phyloP scores from a whole-genome alignment of 2,329 filamentous ascomycete genomes.

The Colletotrichum chrysophilum region DNA sequence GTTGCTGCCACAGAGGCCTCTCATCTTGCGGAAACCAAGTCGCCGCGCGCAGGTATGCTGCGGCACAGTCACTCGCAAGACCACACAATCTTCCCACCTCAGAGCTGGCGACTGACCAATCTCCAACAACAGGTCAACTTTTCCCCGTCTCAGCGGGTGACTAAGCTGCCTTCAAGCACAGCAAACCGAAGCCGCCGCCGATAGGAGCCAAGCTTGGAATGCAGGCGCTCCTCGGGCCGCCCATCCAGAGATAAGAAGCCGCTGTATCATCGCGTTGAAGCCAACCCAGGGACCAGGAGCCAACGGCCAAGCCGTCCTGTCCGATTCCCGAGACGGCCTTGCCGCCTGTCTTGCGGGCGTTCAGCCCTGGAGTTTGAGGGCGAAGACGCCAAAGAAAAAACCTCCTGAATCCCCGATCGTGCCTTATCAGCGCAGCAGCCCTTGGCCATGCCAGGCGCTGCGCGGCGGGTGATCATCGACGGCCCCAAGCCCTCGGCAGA shows the following conservation, averaged over 20 bases:
- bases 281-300: background rate
- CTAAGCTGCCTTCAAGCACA: background rate
- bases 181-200: background rate
- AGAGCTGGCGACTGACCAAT: background rate
- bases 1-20: background rate
- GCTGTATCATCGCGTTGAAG: background rate
- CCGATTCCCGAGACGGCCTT: background rate
- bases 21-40: background rate
- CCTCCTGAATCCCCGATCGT: background rate
- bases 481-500: background rate
- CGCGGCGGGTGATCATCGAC: constrained; percentile 2
- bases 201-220: background rate
- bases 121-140: background rate
- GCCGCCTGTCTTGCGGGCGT: background rate
- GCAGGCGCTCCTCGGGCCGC: background rate
- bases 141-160: background rate
- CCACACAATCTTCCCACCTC: background rate
- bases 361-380: constrained; percentile 4
- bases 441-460: constrained; percentile 6
- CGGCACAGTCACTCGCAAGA: background rate
- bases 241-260: constrained; percentile 13
- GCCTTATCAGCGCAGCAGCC: constrained; percentile 6
- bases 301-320: background rate
- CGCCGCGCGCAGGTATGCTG: background rate
- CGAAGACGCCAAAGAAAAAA: background rate